Percentiles rank a stretch among this genome's conserved stretches.
phyloP scores from a whole-genome alignment of 441 rosid species.

The Gossypium aridum region DNA sequence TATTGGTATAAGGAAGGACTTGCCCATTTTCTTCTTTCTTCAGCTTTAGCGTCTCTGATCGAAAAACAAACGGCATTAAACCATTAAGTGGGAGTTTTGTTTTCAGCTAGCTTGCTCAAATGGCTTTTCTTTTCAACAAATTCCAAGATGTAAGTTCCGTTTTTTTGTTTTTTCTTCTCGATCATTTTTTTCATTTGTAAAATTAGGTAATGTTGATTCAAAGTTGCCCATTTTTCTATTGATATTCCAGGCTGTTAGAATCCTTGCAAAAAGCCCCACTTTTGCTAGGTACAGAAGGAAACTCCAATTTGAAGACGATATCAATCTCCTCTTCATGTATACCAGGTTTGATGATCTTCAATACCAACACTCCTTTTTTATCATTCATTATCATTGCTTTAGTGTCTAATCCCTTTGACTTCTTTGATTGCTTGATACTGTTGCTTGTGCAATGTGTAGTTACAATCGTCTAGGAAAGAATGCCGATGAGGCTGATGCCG shows the following conservation, averaged over 20 bases:
- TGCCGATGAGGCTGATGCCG: slow-evolving; percentile 75
- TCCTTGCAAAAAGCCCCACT: slow-evolving; percentile 61
- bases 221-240: background rate
- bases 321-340: slow-evolving; percentile 65
- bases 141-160: slow-evolving; percentile 56
- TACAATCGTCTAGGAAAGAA: slow-evolving; percentile 69
- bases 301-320: slow-evolving; percentile 71
- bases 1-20: background rate
- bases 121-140: slow-evolving; percentile 64
- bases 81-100: background rate
- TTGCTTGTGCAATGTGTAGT: slow-evolving; percentile 27
- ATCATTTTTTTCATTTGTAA: background rate
- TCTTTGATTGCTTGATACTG: background rate
- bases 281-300: slow-evolving; percentile 66
- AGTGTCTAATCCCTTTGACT: background rate
- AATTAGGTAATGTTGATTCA: background rate
- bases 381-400: background rate
- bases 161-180: background rate
- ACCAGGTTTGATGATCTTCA: slow-evolving; percentile 44
- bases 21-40: background rate
- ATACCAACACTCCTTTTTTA: background rate
- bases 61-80: background rate
- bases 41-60: background rate
- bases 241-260: slow-evolving; percentile 52
- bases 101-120: slow-evolving; percentile 12